phyloP scores from a whole-genome alignment of 805 yeast species.

The Pichia manshurica region DNA sequence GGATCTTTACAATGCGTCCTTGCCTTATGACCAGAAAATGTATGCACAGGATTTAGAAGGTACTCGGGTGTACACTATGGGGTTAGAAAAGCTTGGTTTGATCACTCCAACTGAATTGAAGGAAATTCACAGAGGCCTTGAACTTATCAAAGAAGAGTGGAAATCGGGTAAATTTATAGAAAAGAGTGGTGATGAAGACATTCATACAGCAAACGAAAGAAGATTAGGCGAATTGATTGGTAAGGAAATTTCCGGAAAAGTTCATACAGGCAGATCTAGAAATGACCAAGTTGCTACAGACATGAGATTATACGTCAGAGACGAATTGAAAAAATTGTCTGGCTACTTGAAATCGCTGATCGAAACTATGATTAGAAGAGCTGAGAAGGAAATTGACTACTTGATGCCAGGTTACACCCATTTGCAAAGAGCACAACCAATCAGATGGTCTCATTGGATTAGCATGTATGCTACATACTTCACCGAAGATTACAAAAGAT shows the following conservation, averaged over 20 bases:
- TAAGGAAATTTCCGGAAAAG: slow-evolving; percentile 89
- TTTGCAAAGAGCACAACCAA: slow-evolving; percentile 98
- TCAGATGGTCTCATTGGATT: slow-evolving; percentile 98
- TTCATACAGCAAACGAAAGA: slow-evolving; percentile 98
- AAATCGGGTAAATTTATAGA: slow-evolving; percentile 57
- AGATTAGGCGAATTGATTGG: slow-evolving; percentile 96
- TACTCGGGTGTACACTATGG: slow-evolving; percentile 87
- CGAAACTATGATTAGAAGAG: slow-evolving; percentile 63
- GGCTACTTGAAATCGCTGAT: slow-evolving; percentile 57
- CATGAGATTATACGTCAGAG: slow-evolving; percentile 90
- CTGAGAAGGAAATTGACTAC: slow-evolving; percentile 78
- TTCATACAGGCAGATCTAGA: slow-evolving; percentile 98
- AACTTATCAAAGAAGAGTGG: slow-evolving; percentile 76
- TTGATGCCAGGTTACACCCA: slow-evolving; percentile 99
- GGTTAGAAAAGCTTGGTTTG: slow-evolving; percentile 72
- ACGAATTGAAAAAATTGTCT: slow-evolving; percentile 57
- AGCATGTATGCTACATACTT: slow-evolving; percentile 92
- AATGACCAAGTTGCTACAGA: slow-evolving; percentile 99
- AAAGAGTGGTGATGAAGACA: slow-evolving; percentile 92
- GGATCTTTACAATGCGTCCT: slow-evolving; percentile 94
- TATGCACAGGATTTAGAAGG: slow-evolving; percentile 91
- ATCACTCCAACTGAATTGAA: slow-evolving; percentile 65
- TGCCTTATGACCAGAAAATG: slow-evolving; percentile 95
- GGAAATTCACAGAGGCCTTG: slow-evolving; percentile 82
- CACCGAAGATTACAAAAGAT: slow-evolving; percentile 82